phyloP scores from a whole-genome alignment of 2,329 filamentous ascomycete genomes.

The Lasiodiplodia gonubiensis region DNA sequence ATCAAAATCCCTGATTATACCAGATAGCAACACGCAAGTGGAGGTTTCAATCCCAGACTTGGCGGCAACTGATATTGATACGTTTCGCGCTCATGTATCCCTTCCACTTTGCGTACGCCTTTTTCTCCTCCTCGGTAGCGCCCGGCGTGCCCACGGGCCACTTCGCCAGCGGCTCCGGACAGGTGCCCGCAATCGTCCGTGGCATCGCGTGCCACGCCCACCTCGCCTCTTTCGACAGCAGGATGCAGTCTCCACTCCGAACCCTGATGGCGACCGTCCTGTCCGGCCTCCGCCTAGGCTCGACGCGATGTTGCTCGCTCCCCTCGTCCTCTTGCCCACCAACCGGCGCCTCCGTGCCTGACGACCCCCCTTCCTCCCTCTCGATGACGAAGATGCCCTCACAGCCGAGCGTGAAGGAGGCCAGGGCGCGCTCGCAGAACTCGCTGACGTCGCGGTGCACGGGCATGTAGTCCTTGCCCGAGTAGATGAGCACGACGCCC shows the following conservation, averaged over 20 bases:
- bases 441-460: slow-evolving; percentile 94
- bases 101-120: slow-evolving; percentile 69
- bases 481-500: slow-evolving; percentile 93
- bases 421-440: slow-evolving; percentile 74
- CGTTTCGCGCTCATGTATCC: slow-evolving; percentile 90
- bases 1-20: too few species aligned
- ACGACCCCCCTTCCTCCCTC: slow-evolving; percentile 49
- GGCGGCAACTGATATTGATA: slow-evolving; percentile 89
- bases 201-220: slow-evolving; percentile 97
- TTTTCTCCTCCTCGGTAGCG: slow-evolving; percentile 8
- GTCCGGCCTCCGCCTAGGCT: slow-evolving; percentile 28
- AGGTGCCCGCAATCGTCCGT: slow-evolving; percentile 79
- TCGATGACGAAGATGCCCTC: slow-evolving; percentile 88
- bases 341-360: neutral
- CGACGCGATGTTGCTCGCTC: slow-evolving; percentile 29
- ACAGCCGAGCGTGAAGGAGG: slow-evolving; percentile 90
- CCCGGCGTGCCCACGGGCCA: slow-evolving; percentile 66
- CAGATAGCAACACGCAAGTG: too few species aligned
- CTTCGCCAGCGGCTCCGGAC: slow-evolving; percentile 72
- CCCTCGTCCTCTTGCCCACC: slow-evolving; percentile 49
- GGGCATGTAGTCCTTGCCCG: slow-evolving; percentile 86
- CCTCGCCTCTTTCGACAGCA: slow-evolving; percentile 80
- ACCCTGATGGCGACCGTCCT: slow-evolving; percentile 65
- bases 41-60: slow-evolving; percentile 68
- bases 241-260: slow-evolving; percentile 83